phyloP scores from a whole-genome alignment of 805 yeast genomes.

The Starmerella vitae region DNA sequence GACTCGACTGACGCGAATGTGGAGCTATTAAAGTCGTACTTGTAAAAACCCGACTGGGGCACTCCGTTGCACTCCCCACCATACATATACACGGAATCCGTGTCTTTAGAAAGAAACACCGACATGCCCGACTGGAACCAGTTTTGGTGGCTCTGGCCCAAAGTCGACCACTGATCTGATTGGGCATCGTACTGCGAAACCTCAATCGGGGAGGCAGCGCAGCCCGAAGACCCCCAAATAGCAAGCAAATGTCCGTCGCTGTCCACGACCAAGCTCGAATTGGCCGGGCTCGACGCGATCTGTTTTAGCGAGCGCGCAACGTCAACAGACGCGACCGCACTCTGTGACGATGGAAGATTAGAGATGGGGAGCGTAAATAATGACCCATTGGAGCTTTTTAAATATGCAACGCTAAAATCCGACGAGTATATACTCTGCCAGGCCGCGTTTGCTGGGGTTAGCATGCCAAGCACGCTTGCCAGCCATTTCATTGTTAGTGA shows the following conservation, averaged over 20 bases:
- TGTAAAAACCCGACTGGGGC: slow-evolving; percentile 18
- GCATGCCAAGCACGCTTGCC: not conserved
- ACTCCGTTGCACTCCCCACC: slow-evolving; percentile 24
- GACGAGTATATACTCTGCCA: slow-evolving; percentile 20
- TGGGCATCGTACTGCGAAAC: slow-evolving; percentile 18
- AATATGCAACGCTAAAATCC: slow-evolving; percentile 16
- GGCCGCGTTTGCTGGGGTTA: not conserved
- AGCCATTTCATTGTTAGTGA: no score
- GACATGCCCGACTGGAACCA: slow-evolving; percentile 21
- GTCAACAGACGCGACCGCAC: slow-evolving; percentile 1
- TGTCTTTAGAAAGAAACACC: slow-evolving; percentile 21
- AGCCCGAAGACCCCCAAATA: slow-evolving; percentile 21
- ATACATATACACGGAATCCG: slow-evolving; percentile 21
- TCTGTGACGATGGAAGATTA: slow-evolving; percentile 8
- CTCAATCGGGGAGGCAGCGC: slow-evolving; percentile 19
- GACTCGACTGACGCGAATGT: slow-evolving; percentile 11
- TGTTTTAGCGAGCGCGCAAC: slow-evolving; percentile 8
- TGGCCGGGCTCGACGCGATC: slow-evolving; percentile 22
- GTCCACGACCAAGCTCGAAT: slow-evolving; percentile 23
- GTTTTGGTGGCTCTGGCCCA: slow-evolving; percentile 16
- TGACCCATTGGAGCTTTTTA: slow-evolving; percentile 17
- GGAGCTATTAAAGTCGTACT: slow-evolving; percentile 16
- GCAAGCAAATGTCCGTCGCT: slow-evolving; percentile 19
- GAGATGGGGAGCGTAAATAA: slow-evolving; percentile 11
- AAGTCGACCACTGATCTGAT: slow-evolving; percentile 18